Evolutionary conservation across 495 filamentous ascomycete genomes (phyloP).

Genomic region (Penicillium ucsense): DNA sequence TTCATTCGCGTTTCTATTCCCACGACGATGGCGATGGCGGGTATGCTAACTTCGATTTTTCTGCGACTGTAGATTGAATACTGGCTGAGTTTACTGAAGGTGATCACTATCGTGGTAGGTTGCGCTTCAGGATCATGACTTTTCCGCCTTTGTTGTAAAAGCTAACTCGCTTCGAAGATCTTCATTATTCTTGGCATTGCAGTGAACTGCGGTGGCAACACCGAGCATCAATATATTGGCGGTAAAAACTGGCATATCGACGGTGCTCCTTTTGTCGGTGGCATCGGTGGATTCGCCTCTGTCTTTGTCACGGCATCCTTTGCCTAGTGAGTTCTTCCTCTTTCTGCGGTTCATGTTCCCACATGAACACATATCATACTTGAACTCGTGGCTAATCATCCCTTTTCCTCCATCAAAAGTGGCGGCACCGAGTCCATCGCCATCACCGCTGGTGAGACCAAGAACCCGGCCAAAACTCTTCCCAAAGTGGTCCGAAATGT

Average conservation of each 20-base stretch:
- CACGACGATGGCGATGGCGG: no score
- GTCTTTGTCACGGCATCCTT: conserved; percentile 46
- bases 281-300: conserved; percentile 43
- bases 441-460: conserved; percentile 46
- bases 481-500: conserved; percentile 44
- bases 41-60: background rate
- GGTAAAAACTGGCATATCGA: conserved; percentile 34
- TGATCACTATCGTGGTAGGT: conserved; percentile 44
- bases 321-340: conserved; percentile 26
- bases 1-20: no score
- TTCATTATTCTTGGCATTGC: conserved; percentile 44
- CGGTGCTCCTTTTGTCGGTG: conserved; percentile 44
- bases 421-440: conserved; percentile 49
- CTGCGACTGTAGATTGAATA: conserved; percentile 36
- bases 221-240: conserved; percentile 34
- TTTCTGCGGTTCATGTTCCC: no score
- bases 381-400: no score
- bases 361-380: no score
- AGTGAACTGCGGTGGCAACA: conserved; percentile 43
- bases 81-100: conserved; percentile 46
- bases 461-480: conserved; percentile 35
- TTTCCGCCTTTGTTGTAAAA: background rate
- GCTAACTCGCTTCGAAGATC: conserved; percentile 22
- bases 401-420: conserved; percentile 4
- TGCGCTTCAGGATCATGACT: background rate